Base-by-base conservation (phyloP, 2,329 filamentous ascomycete genomes). In the Xylariaceae sp. region DNA sequence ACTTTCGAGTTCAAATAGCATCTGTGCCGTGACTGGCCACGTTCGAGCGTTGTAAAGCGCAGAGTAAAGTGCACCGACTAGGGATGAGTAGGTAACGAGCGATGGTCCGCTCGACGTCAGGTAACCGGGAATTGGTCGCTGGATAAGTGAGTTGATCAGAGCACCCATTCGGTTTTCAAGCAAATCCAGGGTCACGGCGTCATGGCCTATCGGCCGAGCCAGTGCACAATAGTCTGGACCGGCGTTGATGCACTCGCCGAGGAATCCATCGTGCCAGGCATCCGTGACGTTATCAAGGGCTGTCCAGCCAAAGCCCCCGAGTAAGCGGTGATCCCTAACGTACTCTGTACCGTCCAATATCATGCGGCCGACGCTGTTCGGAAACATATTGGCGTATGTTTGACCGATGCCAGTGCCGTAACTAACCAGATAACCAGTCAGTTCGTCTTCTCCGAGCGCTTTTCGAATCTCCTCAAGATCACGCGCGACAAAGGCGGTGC, bases 331-430 rank as follows among this genome's bases (percentile, higher is more conserved):
- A 50, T 81, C 77, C 6, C 69, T 72, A 2, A 79, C 74, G 56
- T 79, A 78, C 61, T 80, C 76, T 6, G 77, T 78, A 0, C 78
- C 79, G 58, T 82, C 79, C 0, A 82, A 69, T 10, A 82, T 76
- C 51, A 82, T 65, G 3, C 79, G 73, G 0, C 79, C 80, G 0
- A 80, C 78, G 49, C 74, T 75, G 17, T 74, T 64, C 0, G 80
- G 79, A 47, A 81, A 82, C 75, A 82, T 77, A 59, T 74, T 75
- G 30, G 77, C 78, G 56, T 79, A 82, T 0, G 77, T 80, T 67
- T 82, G 79, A 0, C 78, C 80, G 51, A 82, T 81, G 2, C 76
- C 78, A 0, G 79, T 82, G 15, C 80, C 80, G 59, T 82, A 82
- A 61, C 77, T 80, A 37, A 80, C 76, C 13, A 82, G 69, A 55